These are phyloP conservation scores for Pisolithus sp. DNA, from an alignment of 768 basidiomycete species.

Conservation along the genomic window DNA sequence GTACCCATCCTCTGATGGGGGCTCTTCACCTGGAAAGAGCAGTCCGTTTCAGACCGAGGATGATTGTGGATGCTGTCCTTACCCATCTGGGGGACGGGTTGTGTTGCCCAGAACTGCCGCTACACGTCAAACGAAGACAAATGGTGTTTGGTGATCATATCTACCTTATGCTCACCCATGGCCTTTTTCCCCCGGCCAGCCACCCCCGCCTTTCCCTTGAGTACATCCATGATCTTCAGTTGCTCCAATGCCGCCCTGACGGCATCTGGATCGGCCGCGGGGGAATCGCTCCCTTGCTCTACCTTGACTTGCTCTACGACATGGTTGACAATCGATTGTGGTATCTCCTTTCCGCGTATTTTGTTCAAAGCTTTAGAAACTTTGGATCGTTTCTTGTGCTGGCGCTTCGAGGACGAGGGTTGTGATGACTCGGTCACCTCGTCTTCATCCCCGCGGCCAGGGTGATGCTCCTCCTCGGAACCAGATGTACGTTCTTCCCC, in stretches of 20 bases:
- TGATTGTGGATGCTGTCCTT: constrained; percentile 6
- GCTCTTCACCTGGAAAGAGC: constrained; percentile 46
- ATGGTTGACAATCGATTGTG: constrained; percentile 57
- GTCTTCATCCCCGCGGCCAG: constrained; percentile 7
- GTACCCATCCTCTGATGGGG: constrained; percentile 70
- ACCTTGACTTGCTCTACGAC: constrained; percentile 62
- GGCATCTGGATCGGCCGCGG: constrained; percentile 54
- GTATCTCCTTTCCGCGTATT: constrained; percentile 45
- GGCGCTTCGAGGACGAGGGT: constrained; percentile 48
- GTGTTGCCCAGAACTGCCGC: constrained; percentile 92
- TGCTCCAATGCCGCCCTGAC: constrained; percentile 67
- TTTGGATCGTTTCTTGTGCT: constrained; percentile 89
- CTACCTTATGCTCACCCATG: constrained; percentile 84
- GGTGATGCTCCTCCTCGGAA: constrained; percentile 26
- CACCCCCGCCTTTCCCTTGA: constrained; percentile 73
- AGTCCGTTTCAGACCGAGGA: background rate
- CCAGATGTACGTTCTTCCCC: constrained; percentile 26
- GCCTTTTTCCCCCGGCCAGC: constrained; percentile 75
- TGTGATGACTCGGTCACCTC: constrained; percentile 13
- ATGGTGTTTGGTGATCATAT: constrained; percentile 11
- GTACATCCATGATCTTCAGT: constrained; percentile 77
- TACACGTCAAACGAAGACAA: constrained; percentile 1
- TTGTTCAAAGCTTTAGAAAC: constrained; percentile 46
- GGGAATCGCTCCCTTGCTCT: constrained; percentile 39
- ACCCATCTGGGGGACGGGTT: constrained; percentile 92